A percentile compares a stretch with the other conserved stretches of the same genome.
Conservation (phyloP, 2,329 filamentous ascomycete species). For the Fusarium sp. region DNA sequence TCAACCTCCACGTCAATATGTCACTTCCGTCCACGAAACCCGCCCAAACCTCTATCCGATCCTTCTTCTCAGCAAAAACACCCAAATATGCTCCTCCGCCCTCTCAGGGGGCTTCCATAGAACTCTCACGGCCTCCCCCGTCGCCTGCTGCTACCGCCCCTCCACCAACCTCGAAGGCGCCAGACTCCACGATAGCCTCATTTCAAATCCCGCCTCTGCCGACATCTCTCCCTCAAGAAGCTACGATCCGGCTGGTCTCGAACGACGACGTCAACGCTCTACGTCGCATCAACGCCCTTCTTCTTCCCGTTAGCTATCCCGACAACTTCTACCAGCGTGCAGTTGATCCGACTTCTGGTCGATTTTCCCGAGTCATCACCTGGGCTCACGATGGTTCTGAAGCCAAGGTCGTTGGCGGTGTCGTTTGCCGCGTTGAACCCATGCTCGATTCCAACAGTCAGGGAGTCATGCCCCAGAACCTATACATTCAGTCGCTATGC, state of each 20-base stretch:
- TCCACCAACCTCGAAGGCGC: conserved; percentile 42
- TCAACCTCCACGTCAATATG: conserved; percentile 42
- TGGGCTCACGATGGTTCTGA: conserved; percentile 58
- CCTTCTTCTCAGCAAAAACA: conserved; percentile 66
- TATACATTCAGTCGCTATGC: conserved; percentile 73
- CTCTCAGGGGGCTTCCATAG: conserved; percentile 31
- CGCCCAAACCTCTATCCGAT: conserved; percentile 67
- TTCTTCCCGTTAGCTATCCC: conserved; percentile 71
- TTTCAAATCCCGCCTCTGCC: conserved; percentile 44
- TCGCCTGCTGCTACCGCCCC: conserved; percentile 38
- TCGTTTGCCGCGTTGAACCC: conserved; percentile 69
- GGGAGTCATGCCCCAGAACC: conserved; percentile 50
- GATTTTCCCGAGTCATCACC: conserved; percentile 68
- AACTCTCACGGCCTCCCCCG: conserved; percentile 30
- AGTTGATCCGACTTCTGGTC: conserved; percentile 59
- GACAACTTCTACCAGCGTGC: conserved; percentile 70
- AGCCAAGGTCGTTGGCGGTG: conserved; percentile 66
- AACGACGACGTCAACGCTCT: conserved; percentile 65
- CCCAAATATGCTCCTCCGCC: conserved; percentile 50
- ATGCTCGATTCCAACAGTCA: conserved; percentile 23
- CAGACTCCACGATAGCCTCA: conserved; percentile 2
- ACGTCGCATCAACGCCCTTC: conserved; percentile 71
- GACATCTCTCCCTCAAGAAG: conserved; percentile 56
- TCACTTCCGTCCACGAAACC: conserved; percentile 52
- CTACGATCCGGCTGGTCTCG: conserved; percentile 61